These are phyloP conservation scores for Nitzschia palea DNA, from an alignment of 108 stramenopile species.

Conservation along the genomic window DNA sequence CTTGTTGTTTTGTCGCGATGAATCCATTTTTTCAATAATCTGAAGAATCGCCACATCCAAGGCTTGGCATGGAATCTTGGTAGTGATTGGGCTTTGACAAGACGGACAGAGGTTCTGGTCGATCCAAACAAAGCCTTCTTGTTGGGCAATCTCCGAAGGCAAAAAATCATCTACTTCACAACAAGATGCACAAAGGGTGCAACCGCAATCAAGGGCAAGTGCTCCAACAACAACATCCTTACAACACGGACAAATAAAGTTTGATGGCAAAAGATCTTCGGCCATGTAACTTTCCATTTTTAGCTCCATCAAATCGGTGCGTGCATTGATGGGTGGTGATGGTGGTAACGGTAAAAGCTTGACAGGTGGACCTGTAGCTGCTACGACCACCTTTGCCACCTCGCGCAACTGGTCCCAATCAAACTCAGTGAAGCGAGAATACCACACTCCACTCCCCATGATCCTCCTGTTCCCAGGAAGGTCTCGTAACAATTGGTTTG, in stretches of 20 bases:
- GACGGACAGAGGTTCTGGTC: conserved; percentile 20
- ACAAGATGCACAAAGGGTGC: conserved; percentile 34
- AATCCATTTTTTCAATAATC: conserved; percentile 9
- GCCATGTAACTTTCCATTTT: conserved; percentile 4
- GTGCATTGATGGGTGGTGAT: conserved; percentile 7
- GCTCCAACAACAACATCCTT: conserved; percentile 44
- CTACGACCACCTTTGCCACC: conserved; percentile 5
- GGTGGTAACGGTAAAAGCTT: conserved; percentile 22
- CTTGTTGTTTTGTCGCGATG: background rate
- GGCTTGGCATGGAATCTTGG: conserved; percentile 26
- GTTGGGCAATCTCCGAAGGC: background rate
- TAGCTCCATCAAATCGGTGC: background rate
- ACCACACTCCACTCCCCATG: conserved; percentile 12
- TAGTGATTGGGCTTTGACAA: conserved; percentile 13
- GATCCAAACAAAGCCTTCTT: conserved; percentile 18
- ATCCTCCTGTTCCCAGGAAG: background rate
- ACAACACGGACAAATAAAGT: conserved; percentile 33
- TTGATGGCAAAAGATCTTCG: conserved; percentile 16
- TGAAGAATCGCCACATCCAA: conserved; percentile 43
- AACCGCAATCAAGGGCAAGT: conserved; percentile 31
- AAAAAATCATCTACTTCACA: conserved; percentile 21
- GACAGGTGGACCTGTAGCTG: conserved; percentile 1
- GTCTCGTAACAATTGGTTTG: conserved; percentile 12
- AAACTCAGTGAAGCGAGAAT: conserved; percentile 23
- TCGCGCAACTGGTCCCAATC: conserved; percentile 33